A percentile compares a stretch with the other conserved stretches of the same genome.
Conservation (phyloP, 129 eudicot species). For the Flaveria linearis region DNA sequence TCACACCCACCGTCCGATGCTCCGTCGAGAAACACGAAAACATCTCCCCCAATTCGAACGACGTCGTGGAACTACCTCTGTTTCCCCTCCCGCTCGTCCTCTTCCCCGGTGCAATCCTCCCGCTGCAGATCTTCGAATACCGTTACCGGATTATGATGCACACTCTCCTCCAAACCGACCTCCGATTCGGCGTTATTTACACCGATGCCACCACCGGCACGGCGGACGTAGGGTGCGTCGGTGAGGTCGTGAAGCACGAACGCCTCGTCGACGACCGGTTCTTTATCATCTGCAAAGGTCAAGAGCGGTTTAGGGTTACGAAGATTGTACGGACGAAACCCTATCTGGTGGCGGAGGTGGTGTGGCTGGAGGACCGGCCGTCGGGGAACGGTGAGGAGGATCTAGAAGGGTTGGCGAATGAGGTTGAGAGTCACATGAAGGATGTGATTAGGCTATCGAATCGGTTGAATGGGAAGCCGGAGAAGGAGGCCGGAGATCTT, state of each 20-base stretch:
- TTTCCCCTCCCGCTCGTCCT: slow-evolving; percentile 92
- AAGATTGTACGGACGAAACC: slow-evolving; percentile 67
- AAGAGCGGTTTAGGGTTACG: slow-evolving; percentile 73
- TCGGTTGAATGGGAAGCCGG: slow-evolving; percentile 75
- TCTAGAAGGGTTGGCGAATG: slow-evolving; percentile 57
- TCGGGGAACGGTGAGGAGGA: slow-evolving; percentile 64
- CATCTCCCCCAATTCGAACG: slow-evolving; percentile 51
- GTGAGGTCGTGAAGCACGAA: slow-evolving; percentile 89
- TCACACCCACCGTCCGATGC: slow-evolving; percentile 47
- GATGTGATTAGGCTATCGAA: slow-evolving; percentile 84
- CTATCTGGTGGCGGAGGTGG: slow-evolving; percentile 75
- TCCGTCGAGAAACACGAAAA: slow-evolving; percentile 55
- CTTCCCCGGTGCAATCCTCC: slow-evolving; percentile 86
- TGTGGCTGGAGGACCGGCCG: slow-evolving; percentile 88
- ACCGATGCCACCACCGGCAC: slow-evolving; percentile 71
- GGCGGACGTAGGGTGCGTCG: slow-evolving; percentile 92
- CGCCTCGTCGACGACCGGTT: slow-evolving; percentile 78
- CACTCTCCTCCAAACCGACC: slow-evolving; percentile 84
- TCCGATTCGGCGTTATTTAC: slow-evolving; percentile 87
- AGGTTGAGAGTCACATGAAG: slow-evolving; percentile 77
- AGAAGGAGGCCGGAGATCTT: slow-evolving; percentile 73
- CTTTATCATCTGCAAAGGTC: slow-evolving; percentile 83
- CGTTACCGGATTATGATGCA: slow-evolving; percentile 97
- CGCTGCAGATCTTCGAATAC: slow-evolving; percentile 81
- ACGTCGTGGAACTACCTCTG: slow-evolving; percentile 69